Percentiles rank a stretch among this genome's conserved stretches.
Conservation (phyloP, 495 filamentous ascomycete genomes). For the Glutinoglossum americanum region DNA sequence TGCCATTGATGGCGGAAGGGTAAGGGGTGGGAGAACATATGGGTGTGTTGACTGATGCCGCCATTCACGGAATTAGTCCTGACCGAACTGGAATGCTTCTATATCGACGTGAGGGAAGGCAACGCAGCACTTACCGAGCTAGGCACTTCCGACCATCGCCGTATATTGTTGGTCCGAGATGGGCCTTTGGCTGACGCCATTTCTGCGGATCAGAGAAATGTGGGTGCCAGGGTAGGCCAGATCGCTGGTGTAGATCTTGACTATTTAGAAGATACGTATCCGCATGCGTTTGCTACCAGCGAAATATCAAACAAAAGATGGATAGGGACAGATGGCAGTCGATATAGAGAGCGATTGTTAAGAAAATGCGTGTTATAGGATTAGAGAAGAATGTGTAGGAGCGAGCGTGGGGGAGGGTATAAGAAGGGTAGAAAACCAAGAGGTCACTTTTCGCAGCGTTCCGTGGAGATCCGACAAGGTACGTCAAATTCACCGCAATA, state of each 20-base stretch:
- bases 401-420: neutral
- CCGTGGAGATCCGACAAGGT: neutral
- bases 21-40: neutral
- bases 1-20: neutral
- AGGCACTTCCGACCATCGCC: neutral
- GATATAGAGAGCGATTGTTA: neutral
- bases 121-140: neutral
- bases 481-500: neutral
- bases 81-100: neutral
- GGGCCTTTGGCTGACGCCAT: neutral
- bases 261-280: no score
- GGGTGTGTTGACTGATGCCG: neutral
- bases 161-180: neutral
- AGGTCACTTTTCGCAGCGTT: neutral
- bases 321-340: neutral
- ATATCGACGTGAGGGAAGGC: neutral
- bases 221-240: neutral
- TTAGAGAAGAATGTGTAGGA: neutral
- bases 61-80: neutral
- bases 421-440: neutral
- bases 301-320: neutral
- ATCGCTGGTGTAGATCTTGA: neutral
- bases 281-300: neutral
- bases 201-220: neutral
- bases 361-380: neutral